Percentiles rank a stretch among this genome's conserved stretches.
These are phyloP conservation scores for Ulmus americana DNA, from an alignment of 331 rosid species.

Conservation along the genomic window DNA sequence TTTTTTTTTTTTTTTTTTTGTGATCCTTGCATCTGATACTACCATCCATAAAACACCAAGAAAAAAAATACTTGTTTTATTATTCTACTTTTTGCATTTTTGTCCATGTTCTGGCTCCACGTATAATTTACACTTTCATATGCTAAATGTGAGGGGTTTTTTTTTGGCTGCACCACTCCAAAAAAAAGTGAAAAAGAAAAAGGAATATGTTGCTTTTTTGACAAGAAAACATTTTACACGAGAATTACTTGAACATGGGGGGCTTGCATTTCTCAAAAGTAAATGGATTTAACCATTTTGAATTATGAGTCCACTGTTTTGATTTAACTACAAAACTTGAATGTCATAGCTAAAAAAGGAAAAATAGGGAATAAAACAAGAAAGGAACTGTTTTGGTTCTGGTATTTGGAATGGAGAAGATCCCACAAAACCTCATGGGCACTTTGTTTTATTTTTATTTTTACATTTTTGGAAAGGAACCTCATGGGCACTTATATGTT, in stretches of 20 bases:
- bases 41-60: background rate
- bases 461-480: background rate
- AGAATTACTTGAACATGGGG: no score
- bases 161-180: background rate
- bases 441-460: background rate
- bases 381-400: background rate
- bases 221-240: background rate
- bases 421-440: background rate
- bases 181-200: background rate
- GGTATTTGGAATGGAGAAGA: constrained; percentile 8
- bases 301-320: no score
- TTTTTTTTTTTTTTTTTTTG: background rate
- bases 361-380: no score
- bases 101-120: constrained; percentile 4
- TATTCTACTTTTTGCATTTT: background rate
- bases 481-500: constrained; percentile 3
- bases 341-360: no score
- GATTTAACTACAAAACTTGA: no score
- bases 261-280: no score
- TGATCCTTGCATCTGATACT: background rate
- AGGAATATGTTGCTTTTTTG: background rate
- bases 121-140: background rate
- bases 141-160: background rate
- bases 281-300: no score
- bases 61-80: background rate